Base-by-base conservation (phyloP, 495 filamentous ascomycete genomes). In the Eremomyces bilateralis region DNA sequence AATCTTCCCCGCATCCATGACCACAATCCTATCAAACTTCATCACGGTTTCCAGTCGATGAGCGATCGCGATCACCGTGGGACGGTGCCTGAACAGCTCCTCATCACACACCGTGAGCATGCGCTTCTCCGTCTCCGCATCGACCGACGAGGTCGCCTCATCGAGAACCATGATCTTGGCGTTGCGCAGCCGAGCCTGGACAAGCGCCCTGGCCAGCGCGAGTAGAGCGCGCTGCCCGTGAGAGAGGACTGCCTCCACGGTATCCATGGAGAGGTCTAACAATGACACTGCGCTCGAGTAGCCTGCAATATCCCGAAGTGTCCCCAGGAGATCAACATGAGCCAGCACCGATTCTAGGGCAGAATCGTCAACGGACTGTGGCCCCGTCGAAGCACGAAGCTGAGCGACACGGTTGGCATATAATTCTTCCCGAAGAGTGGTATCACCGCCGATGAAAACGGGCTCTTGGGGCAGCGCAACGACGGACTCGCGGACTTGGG, bases 401-500 rank as follows among this genome's bases (percentile, higher is more conserved):
- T 8, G 13, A 8, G 24, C 8, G n/a, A n/a, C n/a, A n/a, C n/a
- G n/a, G n/a, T n/a, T n/a, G n/a, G n/a, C n/a, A n/a, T n/a, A n/a
- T n/a, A n/a, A n/a, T n/a, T n/a, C n/a, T n/a, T n/a, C n/a, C n/a
- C n/a, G n/a, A 13, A 28, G 24, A 8, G 24, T 8, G 13, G 24
- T 28, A 8, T 8, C 8, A 4, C 41, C 52, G 64, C 67, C 10
- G 64, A 76, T 67, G 6, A 74, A 53, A 0, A 69, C 62, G 0
- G 68, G 64, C 36, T 73, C 70, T 40, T 76, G 71, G 1, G 70
- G 68, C 4, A 76, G 62, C 33, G 70, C 64, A 10, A 63, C 67
- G 31, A 74, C 63, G 39, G 60, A 61, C 21, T 58, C 54, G 1
- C 71, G 60, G 13, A 72, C 60, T n/a, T n/a, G n/a, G n/a, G n/a